Conservation (phyloP, 306 rosid species). For the Citrullus amarus region DNA sequence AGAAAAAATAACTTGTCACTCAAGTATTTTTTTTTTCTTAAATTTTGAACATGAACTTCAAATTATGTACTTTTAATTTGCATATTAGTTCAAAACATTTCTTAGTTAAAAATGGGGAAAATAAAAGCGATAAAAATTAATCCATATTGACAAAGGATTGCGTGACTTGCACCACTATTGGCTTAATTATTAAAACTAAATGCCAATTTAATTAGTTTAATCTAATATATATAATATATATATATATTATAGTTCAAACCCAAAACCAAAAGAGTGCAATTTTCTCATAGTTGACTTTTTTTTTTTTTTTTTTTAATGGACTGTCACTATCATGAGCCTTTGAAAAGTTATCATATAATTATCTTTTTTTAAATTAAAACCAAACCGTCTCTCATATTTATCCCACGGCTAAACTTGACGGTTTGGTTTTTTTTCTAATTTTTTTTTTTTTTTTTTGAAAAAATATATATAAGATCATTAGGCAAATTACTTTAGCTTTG, state of each 20-base stretch:
- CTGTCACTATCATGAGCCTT: background rate
- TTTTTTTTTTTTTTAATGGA: background rate
- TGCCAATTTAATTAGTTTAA: background rate
- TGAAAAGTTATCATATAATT: background rate
- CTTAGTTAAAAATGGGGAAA: background rate
- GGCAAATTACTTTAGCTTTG: too few relatives aligned
- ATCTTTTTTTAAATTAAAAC: background rate
- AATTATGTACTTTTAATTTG: too few relatives aligned
- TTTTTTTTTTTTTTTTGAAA: background rate
- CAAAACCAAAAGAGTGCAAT: background rate
- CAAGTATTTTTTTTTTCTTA: too few relatives aligned
- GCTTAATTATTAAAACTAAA: background rate
- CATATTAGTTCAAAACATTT: background rate
- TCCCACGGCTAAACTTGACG: background rate
- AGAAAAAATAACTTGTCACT: too few relatives aligned
- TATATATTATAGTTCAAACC: background rate
- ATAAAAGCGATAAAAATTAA: background rate
- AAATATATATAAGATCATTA: too few relatives aligned
- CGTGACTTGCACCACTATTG: constrained; percentile 5
- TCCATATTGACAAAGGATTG: background rate
- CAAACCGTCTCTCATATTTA: background rate
- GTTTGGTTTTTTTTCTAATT: background rate
- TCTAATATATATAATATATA: background rate
- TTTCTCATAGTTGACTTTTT: background rate
- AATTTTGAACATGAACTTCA: too few relatives aligned